phyloP scores from a whole-genome alignment of 768 basidiomycete genomes.

The Amanita molliuscula region DNA sequence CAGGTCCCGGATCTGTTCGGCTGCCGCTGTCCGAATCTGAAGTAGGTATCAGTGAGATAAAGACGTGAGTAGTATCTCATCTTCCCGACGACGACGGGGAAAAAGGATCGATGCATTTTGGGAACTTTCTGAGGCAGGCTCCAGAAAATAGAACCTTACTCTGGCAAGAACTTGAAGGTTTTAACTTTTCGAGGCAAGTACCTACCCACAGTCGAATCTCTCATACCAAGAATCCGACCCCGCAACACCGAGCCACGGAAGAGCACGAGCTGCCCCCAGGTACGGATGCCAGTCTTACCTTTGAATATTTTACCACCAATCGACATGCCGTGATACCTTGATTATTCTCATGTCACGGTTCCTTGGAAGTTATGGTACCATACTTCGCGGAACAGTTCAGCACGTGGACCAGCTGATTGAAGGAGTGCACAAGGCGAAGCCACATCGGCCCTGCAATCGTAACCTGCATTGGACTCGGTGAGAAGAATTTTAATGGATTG shows the following conservation, averaged over 20 bases:
- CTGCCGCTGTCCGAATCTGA: too few relatives aligned
- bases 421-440: conserved; percentile 17
- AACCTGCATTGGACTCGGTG: conserved; percentile 61
- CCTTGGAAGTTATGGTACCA: conserved; percentile 39
- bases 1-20: too few relatives aligned
- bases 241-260: conserved; percentile 23
- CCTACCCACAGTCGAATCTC: background rate
- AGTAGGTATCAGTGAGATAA: background rate
- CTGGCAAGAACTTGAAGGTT: conserved; percentile 25
- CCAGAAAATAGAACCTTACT: conserved; percentile 47
- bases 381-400: conserved; percentile 39
- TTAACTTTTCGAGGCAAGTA: conserved; percentile 32
- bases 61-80: background rate
- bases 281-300: conserved; percentile 35
- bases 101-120: conserved; percentile 65
- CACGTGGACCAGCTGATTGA: conserved; percentile 51
- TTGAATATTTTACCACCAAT: conserved; percentile 57
- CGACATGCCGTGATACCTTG: conserved; percentile 51
- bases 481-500: conserved; percentile 61
- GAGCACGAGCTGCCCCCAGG: conserved; percentile 28
- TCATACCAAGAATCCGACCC: conserved; percentile 11
- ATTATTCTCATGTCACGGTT: conserved; percentile 56
- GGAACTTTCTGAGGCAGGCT: conserved; percentile 50
- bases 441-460: conserved; percentile 36
- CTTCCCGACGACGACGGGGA: conserved; percentile 20